Conservation (phyloP, 805 yeast species). For the Hanseniaspora guilliermondii region DNA sequence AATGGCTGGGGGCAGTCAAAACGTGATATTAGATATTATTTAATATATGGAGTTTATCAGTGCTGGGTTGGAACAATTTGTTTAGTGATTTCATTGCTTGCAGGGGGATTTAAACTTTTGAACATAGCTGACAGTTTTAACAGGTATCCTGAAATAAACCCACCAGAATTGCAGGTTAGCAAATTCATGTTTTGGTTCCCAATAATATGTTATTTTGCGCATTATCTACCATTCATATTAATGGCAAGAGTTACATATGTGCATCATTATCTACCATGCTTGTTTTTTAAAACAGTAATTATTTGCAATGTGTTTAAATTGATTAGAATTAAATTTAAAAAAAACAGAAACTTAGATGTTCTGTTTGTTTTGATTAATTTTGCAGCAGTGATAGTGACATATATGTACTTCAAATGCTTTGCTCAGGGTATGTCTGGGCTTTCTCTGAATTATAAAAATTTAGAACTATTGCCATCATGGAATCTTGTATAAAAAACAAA, state of each 20-base stretch:
- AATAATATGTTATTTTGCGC: slow-evolving; percentile 38
- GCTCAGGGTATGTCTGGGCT: slow-evolving; percentile 70
- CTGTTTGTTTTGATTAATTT: slow-evolving; percentile 30
- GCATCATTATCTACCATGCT: slow-evolving; percentile 91
- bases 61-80: slow-evolving; percentile 63
- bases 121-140: slow-evolving; percentile 44
- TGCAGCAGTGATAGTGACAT: slow-evolving; percentile 31
- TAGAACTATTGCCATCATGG: slow-evolving; percentile 50
- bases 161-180: background rate
- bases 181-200: slow-evolving; percentile 65
- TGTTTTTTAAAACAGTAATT: slow-evolving; percentile 82
- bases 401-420: slow-evolving; percentile 51
- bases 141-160: too few species aligned
- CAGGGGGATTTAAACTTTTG: slow-evolving; percentile 31
- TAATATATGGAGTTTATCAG: slow-evolving; percentile 66
- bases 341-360: background rate
- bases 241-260: slow-evolving; percentile 97
- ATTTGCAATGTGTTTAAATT: slow-evolving; percentile 27
- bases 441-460: slow-evolving; percentile 34
- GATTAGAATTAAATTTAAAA: background rate
- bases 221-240: slow-evolving; percentile 73
- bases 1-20: slow-evolving; percentile 49
- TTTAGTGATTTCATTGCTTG: slow-evolving; percentile 38
- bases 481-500: slow-evolving; percentile 29
- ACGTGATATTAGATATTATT: slow-evolving; percentile 46